phyloP scores from a whole-genome alignment of 805 yeast genomes.

The Hanseniaspora guilliermondii region DNA sequence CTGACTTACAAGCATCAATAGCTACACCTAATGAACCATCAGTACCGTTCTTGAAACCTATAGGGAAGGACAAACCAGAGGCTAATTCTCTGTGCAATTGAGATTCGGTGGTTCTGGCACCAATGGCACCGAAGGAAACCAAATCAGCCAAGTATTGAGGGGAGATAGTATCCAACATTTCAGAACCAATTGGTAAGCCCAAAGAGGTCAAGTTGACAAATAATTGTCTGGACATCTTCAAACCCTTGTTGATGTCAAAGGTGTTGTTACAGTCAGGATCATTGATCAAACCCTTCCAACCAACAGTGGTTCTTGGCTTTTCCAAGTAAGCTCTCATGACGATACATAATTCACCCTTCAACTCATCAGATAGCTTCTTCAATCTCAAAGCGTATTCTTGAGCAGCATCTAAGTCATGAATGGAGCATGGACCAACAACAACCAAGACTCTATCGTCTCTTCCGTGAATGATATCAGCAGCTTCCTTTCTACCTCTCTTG shows the following conservation, averaged over 20 bases:
- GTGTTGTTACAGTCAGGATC: slow-evolving; percentile 91
- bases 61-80: slow-evolving; percentile 95
- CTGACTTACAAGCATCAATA: slow-evolving; percentile 85
- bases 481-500: slow-evolving; percentile 62
- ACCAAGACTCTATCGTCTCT: slow-evolving; percentile 74
- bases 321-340: slow-evolving; percentile 97
- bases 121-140: slow-evolving; percentile 91
- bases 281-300: slow-evolving; percentile 96
- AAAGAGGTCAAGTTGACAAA: slow-evolving; percentile 66
- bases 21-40: slow-evolving; percentile 92
- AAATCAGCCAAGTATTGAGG: slow-evolving; percentile 91
- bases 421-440: slow-evolving; percentile 93
- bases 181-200: slow-evolving; percentile 88
- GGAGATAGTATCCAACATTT: slow-evolving; percentile 95
- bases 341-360: slow-evolving; percentile 62
- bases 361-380: slow-evolving; percentile 53
- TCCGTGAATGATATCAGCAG: slow-evolving; percentile 60
- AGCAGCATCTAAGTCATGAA: slow-evolving; percentile 84
- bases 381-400: slow-evolving; percentile 71
- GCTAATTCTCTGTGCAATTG: slow-evolving; percentile 96
- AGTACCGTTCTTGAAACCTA: slow-evolving; percentile 97
- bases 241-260: slow-evolving; percentile 89
- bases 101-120: slow-evolving; percentile 97
- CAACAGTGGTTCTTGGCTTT: slow-evolving; percentile 97
- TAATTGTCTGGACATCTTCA: slow-evolving; percentile 72